Evolutionary conservation across 441 rosid species (phyloP).

Genomic region (Corymbia citriodora): DNA sequence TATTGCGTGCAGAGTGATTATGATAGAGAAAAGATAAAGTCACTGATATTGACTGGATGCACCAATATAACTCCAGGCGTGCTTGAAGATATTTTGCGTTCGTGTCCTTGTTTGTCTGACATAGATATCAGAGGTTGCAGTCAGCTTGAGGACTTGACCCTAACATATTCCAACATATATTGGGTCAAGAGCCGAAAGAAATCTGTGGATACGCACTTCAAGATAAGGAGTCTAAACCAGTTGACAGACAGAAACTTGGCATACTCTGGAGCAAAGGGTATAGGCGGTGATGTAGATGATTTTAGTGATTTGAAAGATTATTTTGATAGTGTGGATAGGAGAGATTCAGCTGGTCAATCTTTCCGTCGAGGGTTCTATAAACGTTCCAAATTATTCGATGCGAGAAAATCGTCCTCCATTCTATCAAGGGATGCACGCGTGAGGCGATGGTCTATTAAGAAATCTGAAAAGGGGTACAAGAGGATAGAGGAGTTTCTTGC

Average conservation of each 20-base stretch:
- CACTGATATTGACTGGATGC: conserved; percentile 82
- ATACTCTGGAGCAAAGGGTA: conserved; percentile 35
- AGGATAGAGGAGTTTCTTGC: conserved; percentile 96
- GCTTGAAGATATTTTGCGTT: conserved; percentile 66
- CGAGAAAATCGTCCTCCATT: conserved; percentile 88
- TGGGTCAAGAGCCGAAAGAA: conserved; percentile 59
- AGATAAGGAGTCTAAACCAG: conserved; percentile 64
- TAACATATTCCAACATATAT: conserved; percentile 45
- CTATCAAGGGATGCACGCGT: conserved; percentile 96
- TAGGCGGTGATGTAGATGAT: conserved; percentile 62
- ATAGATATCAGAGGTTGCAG: conserved; percentile 87
- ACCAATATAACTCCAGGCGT: conserved; percentile 52
- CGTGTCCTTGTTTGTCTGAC: conserved; percentile 60
- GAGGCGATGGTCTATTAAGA: conserved; percentile 90
- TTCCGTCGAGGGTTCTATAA: conserved; percentile 86
- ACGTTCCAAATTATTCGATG: conserved; percentile 94
- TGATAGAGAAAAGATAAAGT: conserved; percentile 64
- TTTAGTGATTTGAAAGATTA: conserved; percentile 93
- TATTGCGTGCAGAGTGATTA: conserved; percentile 71
- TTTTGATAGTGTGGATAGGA: conserved; percentile 89
- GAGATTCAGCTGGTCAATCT: conserved; percentile 86
- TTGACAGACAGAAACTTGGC: conserved; percentile 36
- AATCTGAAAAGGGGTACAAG: conserved; percentile 82
- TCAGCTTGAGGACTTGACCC: conserved; percentile 67
- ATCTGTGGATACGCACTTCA: conserved; percentile 47